Base-by-base conservation (phyloP, 176 grass and related monocot genomes). In the Zizania latifolia region DNA sequence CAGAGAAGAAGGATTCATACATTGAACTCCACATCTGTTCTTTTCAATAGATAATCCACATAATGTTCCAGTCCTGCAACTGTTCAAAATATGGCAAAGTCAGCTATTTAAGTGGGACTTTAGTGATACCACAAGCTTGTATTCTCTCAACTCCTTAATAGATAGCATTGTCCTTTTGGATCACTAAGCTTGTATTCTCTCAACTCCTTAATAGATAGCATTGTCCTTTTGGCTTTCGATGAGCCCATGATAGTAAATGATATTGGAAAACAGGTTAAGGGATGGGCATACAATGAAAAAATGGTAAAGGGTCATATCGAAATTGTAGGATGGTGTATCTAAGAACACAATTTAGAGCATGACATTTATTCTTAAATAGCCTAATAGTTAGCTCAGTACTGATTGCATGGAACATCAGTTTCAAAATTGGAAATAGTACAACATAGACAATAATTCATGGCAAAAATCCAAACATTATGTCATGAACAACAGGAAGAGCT, bases 61-160 rank as follows among this genome's bases (percentile, higher is more conserved):
- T 97, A 89, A 4, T 60, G 81, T 63, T 89, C 90, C 76, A 97
- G 80, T 57, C 94, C 94, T 32, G 88, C 83, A 93, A 90, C 94
- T 97, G 88, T 93, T 53, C 70, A 84, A 84, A 89, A 46, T 57
- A 81, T 61, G 70, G 35, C 34, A 53, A 36, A 86, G 37, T 78
- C 17, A 87, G 59, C 24, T 57, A 82, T 71, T 64, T 38, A 71
- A 39, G 21, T 53, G 40, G 39, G 76, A 69, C 1, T 58, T 82
- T 44, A 28, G 63, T 46, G 31, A 44, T n/a, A 37, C 2, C n/a
- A 76, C 4, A 34, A 64, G 28, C 55, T 75, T 69, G 9, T 70
- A 76, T 54, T 28, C 48, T n/a, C 48, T 53, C 48, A 53, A 21
- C 22, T 53, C n/a, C 48, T 22, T 53, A 22, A 22, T 53, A 53